Percentiles rank a stretch among this genome's conserved stretches.
phyloP scores from a whole-genome alignment of 1,284 basidiomycete genomes.

The Ustilago hordei region DNA sequence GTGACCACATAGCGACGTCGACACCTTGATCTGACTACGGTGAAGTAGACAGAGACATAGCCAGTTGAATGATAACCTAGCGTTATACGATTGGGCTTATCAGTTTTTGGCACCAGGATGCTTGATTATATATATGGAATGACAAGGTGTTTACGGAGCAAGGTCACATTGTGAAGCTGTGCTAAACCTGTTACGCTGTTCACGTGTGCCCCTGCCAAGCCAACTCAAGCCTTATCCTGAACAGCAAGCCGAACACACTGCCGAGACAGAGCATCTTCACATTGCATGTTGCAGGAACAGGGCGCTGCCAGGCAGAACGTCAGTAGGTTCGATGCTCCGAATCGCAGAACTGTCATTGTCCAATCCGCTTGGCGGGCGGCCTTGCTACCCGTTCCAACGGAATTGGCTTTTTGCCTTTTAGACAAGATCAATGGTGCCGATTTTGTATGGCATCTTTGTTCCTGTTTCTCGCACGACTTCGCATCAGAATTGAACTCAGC shows the following conservation, averaged over 20 bases:
- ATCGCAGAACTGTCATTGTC: neutral
- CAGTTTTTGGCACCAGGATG: neutral
- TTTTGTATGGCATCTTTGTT: neutral
- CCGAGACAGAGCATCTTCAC: neutral
- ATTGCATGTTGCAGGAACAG: neutral
- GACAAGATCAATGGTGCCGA: neutral
- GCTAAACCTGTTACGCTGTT: neutral
- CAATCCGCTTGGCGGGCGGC: neutral
- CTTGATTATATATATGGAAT: neutral
- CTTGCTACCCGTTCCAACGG: neutral
- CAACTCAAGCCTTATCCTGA: neutral
- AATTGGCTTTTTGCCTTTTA: neutral
- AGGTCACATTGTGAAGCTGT: neutral
- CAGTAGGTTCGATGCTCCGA: neutral
- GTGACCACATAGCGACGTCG: slow-evolving; percentile 19
- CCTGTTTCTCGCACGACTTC: neutral
- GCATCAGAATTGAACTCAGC: too few species aligned
- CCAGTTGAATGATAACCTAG: neutral
- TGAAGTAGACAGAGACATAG: neutral
- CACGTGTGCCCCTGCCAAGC: neutral
- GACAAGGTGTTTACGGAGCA: neutral
- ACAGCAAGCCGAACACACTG: neutral
- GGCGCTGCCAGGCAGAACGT: neutral
- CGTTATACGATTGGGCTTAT: neutral
- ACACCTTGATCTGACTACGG: neutral